These are phyloP conservation scores for Colletotrichum sublineola DNA, from an alignment of 2,329 filamentous ascomycete species.

Conservation along the genomic window DNA sequence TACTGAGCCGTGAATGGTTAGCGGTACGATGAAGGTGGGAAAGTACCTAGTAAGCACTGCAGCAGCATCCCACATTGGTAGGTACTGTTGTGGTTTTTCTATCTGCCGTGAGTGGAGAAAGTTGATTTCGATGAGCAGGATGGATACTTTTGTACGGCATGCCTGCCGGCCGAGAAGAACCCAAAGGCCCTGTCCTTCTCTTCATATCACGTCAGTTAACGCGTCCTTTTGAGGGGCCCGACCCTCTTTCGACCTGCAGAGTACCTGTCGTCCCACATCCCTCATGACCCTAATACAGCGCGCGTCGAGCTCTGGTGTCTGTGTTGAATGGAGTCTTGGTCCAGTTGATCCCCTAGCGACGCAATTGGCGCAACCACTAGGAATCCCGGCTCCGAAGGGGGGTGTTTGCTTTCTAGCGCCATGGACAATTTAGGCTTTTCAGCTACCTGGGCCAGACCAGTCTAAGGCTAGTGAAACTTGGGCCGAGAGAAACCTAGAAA, in stretches of 20 bases:
- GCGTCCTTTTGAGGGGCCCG: not conserved
- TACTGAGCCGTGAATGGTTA: constrained; percentile 9
- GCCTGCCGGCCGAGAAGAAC: constrained; percentile 2
- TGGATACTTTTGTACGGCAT: not conserved
- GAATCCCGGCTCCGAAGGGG: constrained; percentile 26
- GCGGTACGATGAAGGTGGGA: constrained; percentile 10
- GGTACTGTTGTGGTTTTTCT: constrained; percentile 2
- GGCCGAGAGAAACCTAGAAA: constrained; percentile 29
- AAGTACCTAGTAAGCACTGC: constrained; percentile 6
- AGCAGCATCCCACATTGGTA: constrained; percentile 1
- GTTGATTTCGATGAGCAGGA: constrained; percentile 6
- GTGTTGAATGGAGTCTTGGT: not conserved
- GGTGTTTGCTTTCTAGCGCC: constrained; percentile 23
- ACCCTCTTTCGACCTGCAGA: constrained; percentile 22
- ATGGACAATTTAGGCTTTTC: constrained; percentile 31
- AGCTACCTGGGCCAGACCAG: constrained; percentile 14
- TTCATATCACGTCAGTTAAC: constrained; percentile 30
- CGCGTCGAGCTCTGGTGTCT: not conserved
- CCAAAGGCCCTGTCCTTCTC: not conserved
- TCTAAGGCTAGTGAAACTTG: constrained; percentile 33
- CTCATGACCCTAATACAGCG: not conserved
- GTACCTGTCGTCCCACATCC: constrained; percentile 15
- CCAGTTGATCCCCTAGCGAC: not conserved
- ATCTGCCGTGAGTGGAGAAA: constrained; percentile 25
- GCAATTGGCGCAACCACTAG: constrained; percentile 2